Evolutionary conservation across 2,329 filamentous ascomycete genomes (phyloP), one percentile per base, ranked within the genome.

Genomic region (Coniochaeta pulveracea): DNA sequence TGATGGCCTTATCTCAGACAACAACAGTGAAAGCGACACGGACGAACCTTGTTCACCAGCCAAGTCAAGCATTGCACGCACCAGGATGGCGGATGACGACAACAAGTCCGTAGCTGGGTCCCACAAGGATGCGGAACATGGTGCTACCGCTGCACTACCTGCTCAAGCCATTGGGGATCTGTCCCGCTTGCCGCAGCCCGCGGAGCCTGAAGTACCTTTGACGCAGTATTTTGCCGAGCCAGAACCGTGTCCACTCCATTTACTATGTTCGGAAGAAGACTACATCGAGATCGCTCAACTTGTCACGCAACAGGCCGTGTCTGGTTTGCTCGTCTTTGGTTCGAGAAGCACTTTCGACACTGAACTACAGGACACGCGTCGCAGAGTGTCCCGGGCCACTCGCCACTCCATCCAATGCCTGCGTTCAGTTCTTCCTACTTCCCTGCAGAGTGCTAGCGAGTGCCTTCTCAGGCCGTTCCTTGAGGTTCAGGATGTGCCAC

Each of bases 241-340:
- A 5, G 70, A 78, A 43, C 72, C 72, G 8, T 51, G 64, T 1
- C 51, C 54, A 19, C 44, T 64, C 8, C 61, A 66, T 16, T 47
- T 65, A 16, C 54, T 59, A 8, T 50, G 66, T 11, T 55, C 61
- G 2, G 73, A 78, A 35, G 66, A 74, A 3, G 76, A 81, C 25
- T 63, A 72, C 37, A 72, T 85, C 21, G 71, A 73, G 33, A 64
- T 80, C 17, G 79, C 77, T 0, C 80, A 85, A 45, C 69, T 84
- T 23, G 55, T 85, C n/a, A 77, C 76, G 3, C 77, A 83, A 38
- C 80, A 85, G 48, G 69, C 78, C 15, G 65, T 72, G 3, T 71
- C 64, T 8, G 69, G 74, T 1, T 58, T 48, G 10, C 44, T 71
- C 18, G 53, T 56, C 11, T 49, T 60, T 25, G 47, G 39, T 19